Evolutionary conservation across 176 grass and related monocot species (phyloP).

Genomic region (Carex myosuroides): DNA sequence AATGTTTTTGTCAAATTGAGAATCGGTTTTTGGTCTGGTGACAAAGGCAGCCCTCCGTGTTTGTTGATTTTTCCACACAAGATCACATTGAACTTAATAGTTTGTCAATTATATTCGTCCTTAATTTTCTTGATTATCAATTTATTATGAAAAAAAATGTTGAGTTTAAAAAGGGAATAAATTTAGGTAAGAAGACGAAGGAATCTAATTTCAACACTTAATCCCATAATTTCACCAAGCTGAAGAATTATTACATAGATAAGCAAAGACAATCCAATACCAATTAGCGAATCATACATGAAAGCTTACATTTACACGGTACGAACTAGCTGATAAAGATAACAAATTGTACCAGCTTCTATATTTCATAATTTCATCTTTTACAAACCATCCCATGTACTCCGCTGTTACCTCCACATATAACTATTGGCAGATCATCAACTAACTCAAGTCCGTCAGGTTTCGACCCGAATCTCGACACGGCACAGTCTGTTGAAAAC

Average conservation of each 20-base stretch:
- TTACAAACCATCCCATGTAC: slow-evolving; percentile 25
- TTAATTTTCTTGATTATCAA: background rate
- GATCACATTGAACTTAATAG: background rate
- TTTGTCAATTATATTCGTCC: background rate
- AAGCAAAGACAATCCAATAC: background rate
- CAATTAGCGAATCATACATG: background rate
- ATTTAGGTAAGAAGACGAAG: background rate
- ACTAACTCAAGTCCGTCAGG: slow-evolving; percentile 3
- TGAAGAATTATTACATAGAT: background rate
- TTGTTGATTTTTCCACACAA: background rate
- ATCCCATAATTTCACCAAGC: background rate
- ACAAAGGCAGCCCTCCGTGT: too few relatives aligned
- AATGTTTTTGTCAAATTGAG: too few relatives aligned
- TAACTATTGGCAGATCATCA: slow-evolving; percentile 11
- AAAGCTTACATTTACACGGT: background rate
- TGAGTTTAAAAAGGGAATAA: background rate
- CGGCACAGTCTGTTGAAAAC: slow-evolving; percentile 30
- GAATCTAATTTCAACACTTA: background rate
- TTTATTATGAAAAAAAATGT: background rate
- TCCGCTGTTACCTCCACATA: slow-evolving; percentile 19
- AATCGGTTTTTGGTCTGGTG: too few relatives aligned
- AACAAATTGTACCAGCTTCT: background rate
- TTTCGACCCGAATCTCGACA: slow-evolving; percentile 22
- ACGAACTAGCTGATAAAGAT: background rate
- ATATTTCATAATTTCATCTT: slow-evolving; percentile 1